Evolutionary conservation across 2,329 filamentous ascomycete genomes (phyloP).

Genomic region (Paramyrothecium sp.): DNA sequence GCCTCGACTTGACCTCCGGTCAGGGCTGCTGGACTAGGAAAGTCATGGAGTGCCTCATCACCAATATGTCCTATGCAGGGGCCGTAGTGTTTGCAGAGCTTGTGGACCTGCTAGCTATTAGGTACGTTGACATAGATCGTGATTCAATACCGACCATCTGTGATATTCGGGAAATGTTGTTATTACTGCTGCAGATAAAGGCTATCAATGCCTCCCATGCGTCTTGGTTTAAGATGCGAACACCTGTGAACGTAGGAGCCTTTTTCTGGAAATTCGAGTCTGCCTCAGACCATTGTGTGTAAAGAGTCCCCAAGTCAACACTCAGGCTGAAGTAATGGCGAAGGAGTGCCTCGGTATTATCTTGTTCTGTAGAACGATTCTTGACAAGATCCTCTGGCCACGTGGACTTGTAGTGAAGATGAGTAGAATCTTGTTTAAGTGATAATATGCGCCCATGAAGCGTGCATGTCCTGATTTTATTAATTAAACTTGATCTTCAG

Average conservation of each 20-base stretch:
- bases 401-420: constrained; percentile 77
- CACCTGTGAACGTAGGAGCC: constrained; percentile 83
- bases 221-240: constrained; percentile 91
- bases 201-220: constrained; percentile 91
- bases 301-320: constrained; percentile 73
- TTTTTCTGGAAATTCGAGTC: constrained; percentile 88
- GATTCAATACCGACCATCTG: constrained; percentile 67
- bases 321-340: constrained; percentile 84
- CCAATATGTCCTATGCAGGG: constrained; percentile 70
- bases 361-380: constrained; percentile 31
- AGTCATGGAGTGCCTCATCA: constrained; percentile 77
- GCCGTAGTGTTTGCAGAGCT: constrained; percentile 85
- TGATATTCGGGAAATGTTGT: constrained; percentile 92
- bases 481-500: neutral
- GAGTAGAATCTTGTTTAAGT: constrained; percentile 74
- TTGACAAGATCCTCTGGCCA: constrained; percentile 41
- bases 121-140: neutral
- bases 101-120: constrained; percentile 60
- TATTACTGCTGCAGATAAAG: constrained; percentile 99
- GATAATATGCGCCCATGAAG: constrained; percentile 83
- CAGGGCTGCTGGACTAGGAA: constrained; percentile 75
- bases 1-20: constrained; percentile 72
- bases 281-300: constrained; percentile 80
- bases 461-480: constrained; percentile 65
- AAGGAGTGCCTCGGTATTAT: constrained; percentile 73